Conservation (phyloP, 2,329 filamentous ascomycete genomes). For the Aspergillus fumigatiaffinis region DNA sequence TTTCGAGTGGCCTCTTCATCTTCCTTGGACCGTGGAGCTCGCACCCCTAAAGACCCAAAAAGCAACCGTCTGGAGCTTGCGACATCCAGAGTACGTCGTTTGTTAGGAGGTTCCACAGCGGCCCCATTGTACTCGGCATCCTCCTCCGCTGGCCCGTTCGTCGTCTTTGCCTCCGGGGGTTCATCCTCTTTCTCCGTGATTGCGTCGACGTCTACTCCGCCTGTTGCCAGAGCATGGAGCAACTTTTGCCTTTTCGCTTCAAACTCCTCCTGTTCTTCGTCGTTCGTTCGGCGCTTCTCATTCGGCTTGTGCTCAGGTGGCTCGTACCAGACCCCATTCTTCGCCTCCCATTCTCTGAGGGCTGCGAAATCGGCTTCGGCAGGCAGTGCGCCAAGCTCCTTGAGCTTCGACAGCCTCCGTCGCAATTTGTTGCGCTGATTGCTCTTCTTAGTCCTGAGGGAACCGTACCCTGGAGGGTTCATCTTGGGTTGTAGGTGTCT, state of each 20-base stretch:
- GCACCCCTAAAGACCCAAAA: slow-evolving; percentile 68
- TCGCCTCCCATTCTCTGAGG: slow-evolving; percentile 37
- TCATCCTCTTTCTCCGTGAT: slow-evolving; percentile 29
- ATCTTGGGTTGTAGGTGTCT: slow-evolving; percentile 11
- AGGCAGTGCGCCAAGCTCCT: slow-evolving; percentile 51
- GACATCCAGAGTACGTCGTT: slow-evolving; percentile 50
- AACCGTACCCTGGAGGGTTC: slow-evolving; percentile 49
- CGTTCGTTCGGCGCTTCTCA: slow-evolving; percentile 12
- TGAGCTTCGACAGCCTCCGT: slow-evolving; percentile 50
- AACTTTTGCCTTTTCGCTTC: slow-evolving; percentile 50
- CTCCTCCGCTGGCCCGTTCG: slow-evolving; percentile 7
- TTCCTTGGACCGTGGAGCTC: slow-evolving; percentile 62
- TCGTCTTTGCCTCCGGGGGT: slow-evolving; percentile 14
- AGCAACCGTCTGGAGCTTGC: slow-evolving; percentile 64
- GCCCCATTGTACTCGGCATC: slow-evolving; percentile 7
- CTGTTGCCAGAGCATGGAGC: slow-evolving; percentile 49
- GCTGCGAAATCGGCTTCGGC: slow-evolving; percentile 49
- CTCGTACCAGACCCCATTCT: slow-evolving; percentile 21
- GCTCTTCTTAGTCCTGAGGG: slow-evolving; percentile 48
- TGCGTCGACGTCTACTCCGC: slow-evolving; percentile 48
- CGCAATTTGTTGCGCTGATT: slow-evolving; percentile 53
- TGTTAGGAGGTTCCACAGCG: slow-evolving; percentile 15
- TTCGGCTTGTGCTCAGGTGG: slow-evolving; percentile 12
- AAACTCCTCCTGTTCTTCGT: slow-evolving; percentile 42
- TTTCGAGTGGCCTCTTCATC: slow-evolving; percentile 63